A percentile compares a stretch with the other conserved stretches of the same genome.
phyloP scores from a whole-genome alignment of 345 rosid species.

The Orychophragmus violaceus region DNA sequence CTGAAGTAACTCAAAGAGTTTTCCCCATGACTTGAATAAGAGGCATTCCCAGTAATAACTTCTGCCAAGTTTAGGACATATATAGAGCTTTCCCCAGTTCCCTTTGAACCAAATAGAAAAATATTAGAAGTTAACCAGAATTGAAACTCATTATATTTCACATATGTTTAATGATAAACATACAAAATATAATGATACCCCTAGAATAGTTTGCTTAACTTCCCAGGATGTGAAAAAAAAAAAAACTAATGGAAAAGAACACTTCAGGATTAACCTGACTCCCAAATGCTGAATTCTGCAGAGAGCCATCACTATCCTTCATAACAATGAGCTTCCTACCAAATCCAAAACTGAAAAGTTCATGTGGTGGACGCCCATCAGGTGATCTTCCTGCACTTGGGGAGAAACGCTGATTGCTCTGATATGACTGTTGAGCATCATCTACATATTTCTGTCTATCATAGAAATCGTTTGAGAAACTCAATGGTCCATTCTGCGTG shows the following conservation, averaged over 20 bases:
- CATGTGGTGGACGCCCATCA: slow-evolving; percentile 95
- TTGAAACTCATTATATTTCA: not conserved
- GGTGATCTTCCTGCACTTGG: slow-evolving; percentile 60
- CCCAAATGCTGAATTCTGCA: slow-evolving; percentile 49
- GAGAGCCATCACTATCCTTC: slow-evolving; percentile 46
- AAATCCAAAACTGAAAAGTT: slow-evolving; percentile 86
- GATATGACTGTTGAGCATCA: slow-evolving; percentile 47
- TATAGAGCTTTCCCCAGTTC: slow-evolving; percentile 43
- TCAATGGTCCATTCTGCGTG: slow-evolving; percentile 44
- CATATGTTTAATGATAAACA: not conserved
- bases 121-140: slow-evolving; percentile 20
- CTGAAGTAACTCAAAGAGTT: slow-evolving; percentile 51
- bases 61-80: slow-evolving; percentile 76
- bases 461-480: slow-evolving; percentile 47
- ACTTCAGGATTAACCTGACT: slow-evolving; percentile 58
- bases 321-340: slow-evolving; percentile 86
- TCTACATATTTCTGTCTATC: slow-evolving; percentile 40
- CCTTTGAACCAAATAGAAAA: slow-evolving; percentile 45
- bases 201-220: not conserved
- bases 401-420: slow-evolving; percentile 49
- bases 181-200: not conserved
- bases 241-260: not conserved
- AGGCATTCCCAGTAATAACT: slow-evolving; percentile 42
- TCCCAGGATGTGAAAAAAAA: slow-evolving; percentile 1
- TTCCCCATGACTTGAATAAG: slow-evolving; percentile 37